Base-by-base conservation (phyloP, 1,139 yeast species). In the Taiozyma sp. region DNA sequence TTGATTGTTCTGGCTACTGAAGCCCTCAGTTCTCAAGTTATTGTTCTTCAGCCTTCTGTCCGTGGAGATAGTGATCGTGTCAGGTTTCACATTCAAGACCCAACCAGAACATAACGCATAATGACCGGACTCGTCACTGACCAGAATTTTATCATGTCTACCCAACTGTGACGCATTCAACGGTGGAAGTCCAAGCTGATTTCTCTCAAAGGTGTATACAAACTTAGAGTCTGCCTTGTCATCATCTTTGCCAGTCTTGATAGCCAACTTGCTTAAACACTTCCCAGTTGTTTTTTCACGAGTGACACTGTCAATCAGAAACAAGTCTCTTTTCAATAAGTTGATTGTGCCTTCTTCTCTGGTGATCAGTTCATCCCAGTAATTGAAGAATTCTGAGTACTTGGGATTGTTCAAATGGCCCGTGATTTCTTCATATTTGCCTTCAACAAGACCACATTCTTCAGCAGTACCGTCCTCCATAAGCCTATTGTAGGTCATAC, bases 121-220 rank as follows among this genome's bases (percentile, higher is more conserved):
- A 65, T 86, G 91, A 1, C 96, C 96, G 0, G 68, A 59, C 60
- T 88, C 96, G 65, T 89, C 96, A 61, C 97, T 89, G 1, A 91
- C 72, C 24, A 87, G 75, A 2, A 92, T 78, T 43, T 80, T 68
- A 63, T 86, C 93, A 57, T 73, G 70, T 43, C 71, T 73, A 0
- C 71, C 48, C 2, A 86, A 61, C 54, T 82, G 87, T 0, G 81
- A 68, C 2, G 63, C 59, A 54, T 70, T 68, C 54, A 77, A 57
- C 1, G 69, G 51, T 0, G 50, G 45, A 8, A 51, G 44, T 4
- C 46, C 48, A 0, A 49, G 50, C 8, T 51, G 30, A 3, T 66
- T 64, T 56, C 84, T 70, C 43, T 60, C 66, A 57, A 85, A 81
- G 0, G 79, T 73, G 61, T 84, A 85, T 7, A 69, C 51, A 56